Base-by-base conservation (phyloP, 2,329 filamentous ascomycete species). In the Myriangium duriaei region DNA sequence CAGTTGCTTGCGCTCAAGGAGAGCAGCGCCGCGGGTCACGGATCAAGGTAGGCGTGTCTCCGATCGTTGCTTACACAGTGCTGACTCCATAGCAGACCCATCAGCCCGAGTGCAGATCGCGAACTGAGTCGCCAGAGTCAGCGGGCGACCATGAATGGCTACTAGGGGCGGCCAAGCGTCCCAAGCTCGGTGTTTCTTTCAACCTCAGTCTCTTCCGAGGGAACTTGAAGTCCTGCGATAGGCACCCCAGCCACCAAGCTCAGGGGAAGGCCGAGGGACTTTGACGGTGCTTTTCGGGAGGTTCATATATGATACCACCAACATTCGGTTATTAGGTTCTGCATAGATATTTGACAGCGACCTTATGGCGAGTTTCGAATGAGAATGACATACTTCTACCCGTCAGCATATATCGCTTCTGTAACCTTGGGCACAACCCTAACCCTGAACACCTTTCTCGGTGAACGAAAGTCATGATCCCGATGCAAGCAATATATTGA, bases 101-200 rank as follows among this genome's bases (percentile, higher is more conserved):
- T 98, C 70, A 93, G 84, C 60, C 91, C 91, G 44, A 74, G 86
- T 44, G 88, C 91, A 41, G 91, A 98, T 50, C 79, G 91, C 49
- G 91, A 98, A 67, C 68, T 98, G 55, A 96, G 88, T 81, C 79
- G 88, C 62, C 86, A 81, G 74, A 95, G 87, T 52, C 87, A 96
- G 71, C 78, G 91, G 61, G 84, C 91, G 78, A 92, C 86, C 50
- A 93, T 96, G 86, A 98, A 96, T 67, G 91, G 91, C 63, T 95
- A 96, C 72, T 95, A 87, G 58, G 33, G 26, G 32, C 41, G 30
- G 26, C 28, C 30, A 17, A 26, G 18, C 3, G n/a, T 11, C 5
- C 36, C 30, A n/a, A 6, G 26, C 14, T 32, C 36, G 9, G 17
- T 33, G 10, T 16, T n/a, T n/a, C 21, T 26, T 7, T n/a, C 21